Evolutionary conservation across 73 alveolate genomes (phyloP), one percentile per base, ranked within the genome.

Genomic region (Loxodes magnus): DNA sequence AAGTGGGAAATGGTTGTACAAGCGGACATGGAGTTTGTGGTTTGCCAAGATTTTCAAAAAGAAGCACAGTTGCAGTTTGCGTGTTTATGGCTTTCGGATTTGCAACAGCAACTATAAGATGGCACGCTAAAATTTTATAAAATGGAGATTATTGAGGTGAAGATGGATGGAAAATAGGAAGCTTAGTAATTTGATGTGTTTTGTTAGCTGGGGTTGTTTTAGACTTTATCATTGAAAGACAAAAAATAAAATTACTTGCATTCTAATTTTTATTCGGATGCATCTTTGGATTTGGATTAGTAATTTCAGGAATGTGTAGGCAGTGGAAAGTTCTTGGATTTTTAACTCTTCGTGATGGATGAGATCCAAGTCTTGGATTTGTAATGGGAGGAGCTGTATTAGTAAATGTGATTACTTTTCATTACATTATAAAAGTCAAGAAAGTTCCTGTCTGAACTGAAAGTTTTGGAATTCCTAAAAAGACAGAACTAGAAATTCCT

Each of bases 1-100:
- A 73, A 54, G 58, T 86, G 84, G 97, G 96, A 12, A 85, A 82
- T 59, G 99, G 99, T n/a, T 93, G 99, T 72, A 90, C 99, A 3
- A 75, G 95, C 43, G 99, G 99, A 0, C 99, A 93, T 55, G 98
- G 98, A 17, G 94, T 93, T 17, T 90, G 98, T 63, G 99, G 99
- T 2, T 46, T 93, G 4, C 97, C 99, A 3, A 67, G 99, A 50
- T 58, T 93, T 26, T 59, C 94, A 20, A 31, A 28, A 17, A 61
- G 99, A 52, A 82, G 96, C 16, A 43, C 82, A 38, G 87, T 74
- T 9, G 97, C 99, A 1, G 94, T 89, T 26, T 51, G 59, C 19
- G 50, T 79, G 6, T 94, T 91, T 82, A 88, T 90, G 96, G 54
- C 72, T 17, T 46, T 74, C 14, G 99, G 95, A 12, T 66, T 92